A percentile compares a stretch with the other conserved stretches of the same genome.
Conservation (phyloP, 2,329 filamentous ascomycete genomes). For the Ophidiomyces ophidiicola region DNA sequence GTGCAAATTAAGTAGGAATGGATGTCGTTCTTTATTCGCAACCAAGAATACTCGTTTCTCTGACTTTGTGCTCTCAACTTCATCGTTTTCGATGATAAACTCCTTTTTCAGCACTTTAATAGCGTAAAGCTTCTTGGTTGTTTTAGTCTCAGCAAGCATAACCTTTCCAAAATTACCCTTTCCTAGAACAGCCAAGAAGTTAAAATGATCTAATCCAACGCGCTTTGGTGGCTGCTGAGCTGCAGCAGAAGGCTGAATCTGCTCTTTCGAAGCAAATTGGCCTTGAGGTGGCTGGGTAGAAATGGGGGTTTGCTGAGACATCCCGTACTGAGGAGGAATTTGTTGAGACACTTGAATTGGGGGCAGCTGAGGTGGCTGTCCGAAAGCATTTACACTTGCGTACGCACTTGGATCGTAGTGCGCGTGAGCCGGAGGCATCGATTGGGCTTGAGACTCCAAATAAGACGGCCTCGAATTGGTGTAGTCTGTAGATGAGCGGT, state of each 20-base stretch:
- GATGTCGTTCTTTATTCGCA: slow-evolving; percentile 92
- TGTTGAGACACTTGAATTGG: slow-evolving; percentile 15
- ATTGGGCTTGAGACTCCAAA: slow-evolving; percentile 25
- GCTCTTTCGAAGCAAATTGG: slow-evolving; percentile 43
- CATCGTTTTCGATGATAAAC: slow-evolving; percentile 98
- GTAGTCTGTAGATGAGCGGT: slow-evolving; percentile 36
- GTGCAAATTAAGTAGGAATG: slow-evolving; percentile 87
- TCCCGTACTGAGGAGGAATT: slow-evolving; percentile 11
- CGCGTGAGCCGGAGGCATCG: slow-evolving; percentile 37
- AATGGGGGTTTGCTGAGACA: slow-evolving; percentile 18
- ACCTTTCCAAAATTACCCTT: slow-evolving; percentile 99
- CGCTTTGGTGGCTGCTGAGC: slow-evolving; percentile 37
- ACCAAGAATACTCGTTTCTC: slow-evolving; percentile 96
- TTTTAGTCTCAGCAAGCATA: slow-evolving; percentile 97
- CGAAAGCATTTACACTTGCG: slow-evolving; percentile 23
- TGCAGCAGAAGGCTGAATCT: slow-evolving; percentile 16
- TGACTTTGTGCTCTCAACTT: slow-evolving; percentile 93
- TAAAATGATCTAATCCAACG: slow-evolving; percentile 96
- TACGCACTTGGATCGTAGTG: slow-evolving; percentile 36
- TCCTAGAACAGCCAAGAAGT: slow-evolving; percentile 92
- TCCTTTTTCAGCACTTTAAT: slow-evolving; percentile 99
- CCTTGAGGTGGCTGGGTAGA: slow-evolving; percentile 19
- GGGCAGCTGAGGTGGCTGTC: slow-evolving; percentile 15
- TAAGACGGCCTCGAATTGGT: slow-evolving; percentile 25
- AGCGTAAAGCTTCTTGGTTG: slow-evolving; percentile 79